A percentile compares a stretch with the other conserved stretches of the same genome.
Conservation (phyloP, 495 filamentous ascomycete genomes). For the Glonium stellatum region DNA sequence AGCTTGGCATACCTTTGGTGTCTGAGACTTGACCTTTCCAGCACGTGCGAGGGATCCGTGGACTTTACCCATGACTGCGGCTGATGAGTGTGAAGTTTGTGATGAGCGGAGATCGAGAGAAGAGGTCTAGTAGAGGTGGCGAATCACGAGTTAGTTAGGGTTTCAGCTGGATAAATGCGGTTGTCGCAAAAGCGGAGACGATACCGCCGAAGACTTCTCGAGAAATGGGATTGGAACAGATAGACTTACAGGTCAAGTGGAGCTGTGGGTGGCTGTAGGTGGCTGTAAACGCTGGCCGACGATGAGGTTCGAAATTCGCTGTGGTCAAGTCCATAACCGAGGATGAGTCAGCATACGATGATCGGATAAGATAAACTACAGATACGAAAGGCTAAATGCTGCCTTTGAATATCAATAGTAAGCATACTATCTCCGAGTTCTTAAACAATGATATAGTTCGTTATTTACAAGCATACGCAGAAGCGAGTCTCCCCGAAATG, state of each 20-base stretch:
- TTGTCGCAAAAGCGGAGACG: too few species aligned
- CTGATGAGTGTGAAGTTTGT: conserved; percentile 26
- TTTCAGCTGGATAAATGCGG: neutral
- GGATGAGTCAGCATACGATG: neutral
- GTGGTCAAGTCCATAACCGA: conserved; percentile 14
- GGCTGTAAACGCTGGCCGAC: conserved; percentile 19
- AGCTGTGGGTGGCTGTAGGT: conserved; percentile 8
- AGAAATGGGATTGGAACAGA: neutral
- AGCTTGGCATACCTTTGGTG: conserved; percentile 63
- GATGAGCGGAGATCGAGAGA: conserved; percentile 5
- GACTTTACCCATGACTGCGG: conserved; percentile 78
- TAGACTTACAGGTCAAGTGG: conserved; percentile 19
- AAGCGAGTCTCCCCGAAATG: too few species aligned
- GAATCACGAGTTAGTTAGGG: conserved; percentile 12
- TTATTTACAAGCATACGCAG: too few species aligned
- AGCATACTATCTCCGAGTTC: neutral
- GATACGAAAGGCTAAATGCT: too few species aligned
- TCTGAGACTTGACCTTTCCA: conserved; percentile 92
- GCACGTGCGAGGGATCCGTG: conserved; percentile 90
- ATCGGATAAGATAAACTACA: conserved; percentile 12
- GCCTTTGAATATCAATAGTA: too few species aligned
- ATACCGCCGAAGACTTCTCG: neutral
- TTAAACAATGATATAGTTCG: too few species aligned
- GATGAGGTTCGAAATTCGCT: conserved; percentile 20
- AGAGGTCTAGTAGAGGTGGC: conserved; percentile 33